Evolutionary conservation across 495 filamentous ascomycete species (phyloP).

Genomic region (Penicillium herquei): DNA sequence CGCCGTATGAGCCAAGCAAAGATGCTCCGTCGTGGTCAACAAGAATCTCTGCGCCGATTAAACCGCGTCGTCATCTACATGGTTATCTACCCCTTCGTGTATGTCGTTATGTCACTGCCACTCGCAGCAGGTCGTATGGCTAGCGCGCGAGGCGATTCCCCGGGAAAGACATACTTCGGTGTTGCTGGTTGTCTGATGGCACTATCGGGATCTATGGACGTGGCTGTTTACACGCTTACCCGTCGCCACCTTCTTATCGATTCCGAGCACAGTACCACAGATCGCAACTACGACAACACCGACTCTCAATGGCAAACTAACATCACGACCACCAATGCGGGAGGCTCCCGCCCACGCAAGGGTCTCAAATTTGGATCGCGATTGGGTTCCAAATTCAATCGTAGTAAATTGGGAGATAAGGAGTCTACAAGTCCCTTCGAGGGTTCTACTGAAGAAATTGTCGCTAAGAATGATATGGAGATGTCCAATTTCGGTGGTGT

Average conservation of each 20-base stretch:
- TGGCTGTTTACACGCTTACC: constrained; percentile 61
- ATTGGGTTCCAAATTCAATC: constrained; percentile 23
- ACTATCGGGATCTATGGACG: constrained; percentile 69
- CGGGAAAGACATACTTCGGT: constrained; percentile 58
- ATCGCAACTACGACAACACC: constrained; percentile 28
- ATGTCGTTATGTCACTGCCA: constrained; percentile 66
- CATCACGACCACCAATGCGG: constrained; percentile 22
- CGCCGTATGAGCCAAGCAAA: constrained; percentile 41
- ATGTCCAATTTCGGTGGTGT: constrained; percentile 33
- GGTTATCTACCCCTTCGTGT: constrained; percentile 73
- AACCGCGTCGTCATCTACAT: constrained; percentile 59
- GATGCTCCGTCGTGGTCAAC: constrained; percentile 29
- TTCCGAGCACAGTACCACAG: constrained; percentile 34
- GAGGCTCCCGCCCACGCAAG: constrained; percentile 10
- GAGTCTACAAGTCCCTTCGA: constrained; percentile 30
- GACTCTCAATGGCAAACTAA: constrained; percentile 32
- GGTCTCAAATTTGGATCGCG: constrained; percentile 21
- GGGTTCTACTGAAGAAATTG: constrained; percentile 38
- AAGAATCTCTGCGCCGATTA: constrained; percentile 38
- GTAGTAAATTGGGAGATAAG: constrained; percentile 18
- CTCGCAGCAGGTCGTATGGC: constrained; percentile 68
- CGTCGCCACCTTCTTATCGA: constrained; percentile 38
- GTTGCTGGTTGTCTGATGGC: constrained; percentile 68
- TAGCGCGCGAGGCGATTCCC: constrained; percentile 49
- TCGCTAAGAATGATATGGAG: constrained; percentile 35